phyloP scores from a whole-genome alignment of 257 asterid species.

The Thymus mandschuricus region DNA sequence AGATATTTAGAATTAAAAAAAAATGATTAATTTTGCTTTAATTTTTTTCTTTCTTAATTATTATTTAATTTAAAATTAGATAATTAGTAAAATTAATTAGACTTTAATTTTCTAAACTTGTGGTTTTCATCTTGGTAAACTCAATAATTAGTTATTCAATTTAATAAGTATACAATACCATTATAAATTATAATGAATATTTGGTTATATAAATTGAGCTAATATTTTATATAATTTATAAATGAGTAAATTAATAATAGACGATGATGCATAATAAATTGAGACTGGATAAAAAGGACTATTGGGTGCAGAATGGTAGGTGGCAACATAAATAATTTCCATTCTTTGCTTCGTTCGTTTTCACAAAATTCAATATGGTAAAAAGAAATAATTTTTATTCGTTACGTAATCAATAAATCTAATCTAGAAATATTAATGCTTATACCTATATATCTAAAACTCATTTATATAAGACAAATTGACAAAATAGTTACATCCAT shows the following conservation, averaged over 20 bases:
- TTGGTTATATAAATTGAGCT: neutral
- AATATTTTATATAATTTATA: neutral
- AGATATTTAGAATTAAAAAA: neutral
- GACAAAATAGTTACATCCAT: neutral
- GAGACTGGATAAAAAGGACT: neutral
- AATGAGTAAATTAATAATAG: neutral
- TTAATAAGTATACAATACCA: no score
- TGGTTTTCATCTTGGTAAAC: no score
- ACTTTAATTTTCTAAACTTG: no score
- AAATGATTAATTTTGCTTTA: no score
- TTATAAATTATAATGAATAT: neutral
- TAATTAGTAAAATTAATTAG: no score
- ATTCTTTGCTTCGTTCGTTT: neutral
- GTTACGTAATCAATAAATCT: neutral
- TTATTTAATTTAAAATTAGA: no score
- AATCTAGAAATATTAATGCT: neutral
- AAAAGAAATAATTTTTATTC: neutral
- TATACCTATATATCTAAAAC: neutral
- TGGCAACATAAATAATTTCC: slow-evolving; percentile 3
- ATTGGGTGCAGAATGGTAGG: neutral
- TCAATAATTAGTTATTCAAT: no score
- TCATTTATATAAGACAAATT: neutral
- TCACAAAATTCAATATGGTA: neutral
- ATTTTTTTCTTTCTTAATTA: no score
- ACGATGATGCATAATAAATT: neutral